A percentile compares a stretch with the other conserved stretches of the same genome.
Conservation (phyloP, 768 basidiomycete species). For the Mrakia gelida region DNA sequence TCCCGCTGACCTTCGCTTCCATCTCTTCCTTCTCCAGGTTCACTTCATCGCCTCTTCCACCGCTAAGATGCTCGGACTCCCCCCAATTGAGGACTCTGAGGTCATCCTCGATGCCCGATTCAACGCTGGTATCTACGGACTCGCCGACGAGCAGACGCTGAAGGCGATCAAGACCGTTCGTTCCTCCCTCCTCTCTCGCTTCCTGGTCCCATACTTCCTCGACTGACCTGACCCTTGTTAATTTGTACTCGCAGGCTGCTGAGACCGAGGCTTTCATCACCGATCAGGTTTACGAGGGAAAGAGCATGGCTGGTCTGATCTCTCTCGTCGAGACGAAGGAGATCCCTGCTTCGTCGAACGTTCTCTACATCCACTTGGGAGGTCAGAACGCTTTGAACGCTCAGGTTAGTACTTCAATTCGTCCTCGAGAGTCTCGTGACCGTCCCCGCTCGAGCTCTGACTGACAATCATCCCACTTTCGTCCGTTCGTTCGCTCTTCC, state of each 20-base stretch:
- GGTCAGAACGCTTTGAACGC: constrained; percentile 34
- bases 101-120: constrained; percentile 36
- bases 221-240: neutral
- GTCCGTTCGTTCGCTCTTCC: neutral
- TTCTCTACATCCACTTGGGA: constrained; percentile 37
- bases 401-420: neutral
- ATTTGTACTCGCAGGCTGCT: constrained; percentile 30
- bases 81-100: constrained; percentile 34
- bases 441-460: too few relatives aligned
- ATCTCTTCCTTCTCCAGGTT: constrained; percentile 24
- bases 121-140: constrained; percentile 38
- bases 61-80: constrained; percentile 33
- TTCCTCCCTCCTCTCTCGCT: neutral
- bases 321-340: constrained; percentile 35
- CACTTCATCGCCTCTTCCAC: constrained; percentile 35
- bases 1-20: neutral
- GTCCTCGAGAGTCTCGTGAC: neutral
- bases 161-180: constrained; percentile 35
- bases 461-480: neutral
- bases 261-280: constrained; percentile 36
- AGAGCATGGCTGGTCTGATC: constrained; percentile 37
- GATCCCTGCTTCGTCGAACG: constrained; percentile 34
- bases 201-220: neutral
- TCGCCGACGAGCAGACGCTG: constrained; percentile 36
- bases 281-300: constrained; percentile 37